Base-by-base conservation (phyloP, 345 rosid genomes). In the Corchorus capsularis region DNA sequence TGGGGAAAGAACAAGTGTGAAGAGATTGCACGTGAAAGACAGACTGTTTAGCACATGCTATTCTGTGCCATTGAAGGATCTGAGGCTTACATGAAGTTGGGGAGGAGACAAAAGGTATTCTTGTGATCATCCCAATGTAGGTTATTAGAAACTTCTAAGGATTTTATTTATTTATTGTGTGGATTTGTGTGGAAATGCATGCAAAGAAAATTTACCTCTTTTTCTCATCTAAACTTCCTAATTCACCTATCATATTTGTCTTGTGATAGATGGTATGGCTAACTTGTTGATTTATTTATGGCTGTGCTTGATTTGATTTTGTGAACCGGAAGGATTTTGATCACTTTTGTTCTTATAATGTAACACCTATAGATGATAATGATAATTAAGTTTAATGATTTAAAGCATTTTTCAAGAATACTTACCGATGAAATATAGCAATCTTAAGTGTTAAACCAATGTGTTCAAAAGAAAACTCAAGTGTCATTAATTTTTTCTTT, bases 11-110 rank as follows among this genome's bases (percentile, higher is more conserved):
- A 46, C 69, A 63, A 32, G 37, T 15, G 17, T 73, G 61, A 53
- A 72, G 16, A 20, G 19, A 69, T 13, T 77, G 77, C 81, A 77
- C 32, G 77, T 67, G 74, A 46, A 63, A 72, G 34, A 57, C 67
- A 47, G 76, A 56, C 61, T 22, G 76, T 61, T 11, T 57, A 59
- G 66, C 67, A 67, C 84, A 77, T 86, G 81, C 72, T 71, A 57
- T 66, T 82, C 76, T 68, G 80, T 84, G 84, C 83, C 79, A 68
- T 74, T 70, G 64, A 77, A 66, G 76, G 63, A 69, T 81, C 75
- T 83, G 70, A 63, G 43, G 4, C 6, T 34, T 72, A 54, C 78
- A 66, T 80, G 50, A 74, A 63, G 73, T 72, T 41, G 57, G 35
- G 69, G 53, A 78, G 62, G 79, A 85, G 81, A 81, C 80, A 79